phyloP scores from a whole-genome alignment of 176 grass and related monocot species.

The Triticum aestivum region DNA sequence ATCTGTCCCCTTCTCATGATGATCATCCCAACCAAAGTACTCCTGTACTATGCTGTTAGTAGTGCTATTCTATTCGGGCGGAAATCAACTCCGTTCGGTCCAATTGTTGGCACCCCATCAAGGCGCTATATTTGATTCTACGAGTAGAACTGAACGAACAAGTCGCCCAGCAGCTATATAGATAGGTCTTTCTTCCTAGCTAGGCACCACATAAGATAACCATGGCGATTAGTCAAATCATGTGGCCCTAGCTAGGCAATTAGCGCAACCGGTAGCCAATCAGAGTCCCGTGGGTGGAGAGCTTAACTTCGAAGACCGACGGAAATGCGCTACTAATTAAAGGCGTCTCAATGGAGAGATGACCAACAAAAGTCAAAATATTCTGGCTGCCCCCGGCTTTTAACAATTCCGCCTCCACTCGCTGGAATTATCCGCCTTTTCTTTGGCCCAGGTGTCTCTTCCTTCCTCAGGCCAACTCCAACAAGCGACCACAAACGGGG shows the following conservation, averaged over 20 bases:
- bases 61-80: not conserved
- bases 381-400: conserved; percentile 5
- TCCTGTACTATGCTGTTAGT: no score
- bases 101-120: conserved; percentile 1
- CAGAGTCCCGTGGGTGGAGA: not conserved
- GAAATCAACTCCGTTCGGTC: not conserved
- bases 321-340: not conserved
- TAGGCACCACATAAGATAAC: not conserved
- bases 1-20: conserved; percentile 1
- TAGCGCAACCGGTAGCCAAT: not conserved
- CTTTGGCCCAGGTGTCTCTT: no score
- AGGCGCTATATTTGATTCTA: not conserved
- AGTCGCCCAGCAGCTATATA: not conserved
- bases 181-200: no score
- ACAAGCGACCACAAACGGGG: no score
- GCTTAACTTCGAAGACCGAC: not conserved
- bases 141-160: not conserved
- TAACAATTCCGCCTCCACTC: not conserved
- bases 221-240: conserved; percentile 40
- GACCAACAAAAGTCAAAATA: not conserved
- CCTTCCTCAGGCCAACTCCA: no score
- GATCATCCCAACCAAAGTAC: conserved; percentile 5
- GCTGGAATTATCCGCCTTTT: no score
- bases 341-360: not conserved
- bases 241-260: conserved; percentile 26